Evolutionary conservation across 495 filamentous ascomycete species (phyloP), one percentile per base, ranked within the genome.

Genomic region (Evansstolkia leycettana): DNA sequence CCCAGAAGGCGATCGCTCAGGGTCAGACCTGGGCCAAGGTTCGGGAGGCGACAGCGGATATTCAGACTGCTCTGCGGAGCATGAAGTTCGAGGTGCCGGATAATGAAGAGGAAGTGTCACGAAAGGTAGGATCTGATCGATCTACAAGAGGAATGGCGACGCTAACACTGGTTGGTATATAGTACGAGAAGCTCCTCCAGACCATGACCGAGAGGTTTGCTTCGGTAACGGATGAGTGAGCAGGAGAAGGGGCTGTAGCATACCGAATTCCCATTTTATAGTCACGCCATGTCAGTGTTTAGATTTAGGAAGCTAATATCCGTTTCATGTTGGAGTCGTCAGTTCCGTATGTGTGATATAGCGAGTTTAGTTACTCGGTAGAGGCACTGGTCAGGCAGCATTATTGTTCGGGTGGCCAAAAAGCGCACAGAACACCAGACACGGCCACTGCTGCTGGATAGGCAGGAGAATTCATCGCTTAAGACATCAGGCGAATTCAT

Each of bases 51-150:
- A 98, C 90, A 1, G 63, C 72, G 26, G 89, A 94, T 19, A 76
- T 95, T 46, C 87, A 93, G 62, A 72, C 59, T 27, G 61, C 82
- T 36, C 69, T 98, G 47, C 72, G 88, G 45, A 78, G 68, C 55
- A 90, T 98, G 76, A 98, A 98, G 65, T 98, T 98, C 57, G 89
- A 96, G 72, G 57, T 94, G 41, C 83, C 87, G 6, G 72, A 67
- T 8, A 76, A 95, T 17, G 66, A 88, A 62, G 73, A 83, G 43
- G 70, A 60, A 45, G 65, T 93, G 33, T 70, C 65, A 39, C 84
- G 80, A 67, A 89, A 85, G 78, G 82, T 84, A 64, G 35, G 65
- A 44, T 12, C 7, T 13, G 45, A 19, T n/a, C 7, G 15, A 30
- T 15, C 18, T 5, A n/a, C n/a, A n/a, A n/a, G n/a, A n/a, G n/a